phyloP scores from a whole-genome alignment of 106 monocot species.

The Posidonia australis region DNA sequence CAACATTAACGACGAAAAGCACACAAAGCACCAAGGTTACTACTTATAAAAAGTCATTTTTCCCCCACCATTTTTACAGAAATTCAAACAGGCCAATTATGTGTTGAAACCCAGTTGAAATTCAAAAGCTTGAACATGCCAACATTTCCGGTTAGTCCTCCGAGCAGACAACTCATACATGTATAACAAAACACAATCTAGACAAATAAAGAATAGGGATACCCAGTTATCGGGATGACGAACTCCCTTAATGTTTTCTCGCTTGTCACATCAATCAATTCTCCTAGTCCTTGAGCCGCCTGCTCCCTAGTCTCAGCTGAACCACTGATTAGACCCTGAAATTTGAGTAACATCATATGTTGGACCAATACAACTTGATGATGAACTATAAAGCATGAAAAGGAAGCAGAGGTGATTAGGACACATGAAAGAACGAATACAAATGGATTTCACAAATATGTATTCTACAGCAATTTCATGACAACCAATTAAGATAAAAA shows the following conservation, averaged over 20 bases:
- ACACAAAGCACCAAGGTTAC: too few relatives aligned
- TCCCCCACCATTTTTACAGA: too few relatives aligned
- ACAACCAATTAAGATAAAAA: background rate
- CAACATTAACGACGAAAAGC: too few relatives aligned
- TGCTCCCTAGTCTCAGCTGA: constrained; percentile 88
- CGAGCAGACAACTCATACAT: background rate
- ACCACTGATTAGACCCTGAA: constrained; percentile 90
- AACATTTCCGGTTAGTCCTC: background rate
- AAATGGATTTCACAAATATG: too few relatives aligned
- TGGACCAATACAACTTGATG: background rate
- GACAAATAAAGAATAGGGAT: constrained; percentile 16
- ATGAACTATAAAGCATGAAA: too few relatives aligned
- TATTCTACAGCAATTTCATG: too few relatives aligned
- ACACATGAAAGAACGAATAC: too few relatives aligned
- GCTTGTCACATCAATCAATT: constrained; percentile 92
- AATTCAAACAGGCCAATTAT: too few relatives aligned
- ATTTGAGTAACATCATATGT: background rate
- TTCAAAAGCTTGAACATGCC: background rate
- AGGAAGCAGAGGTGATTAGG: too few relatives aligned
- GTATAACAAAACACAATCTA: background rate
- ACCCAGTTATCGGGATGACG: constrained; percentile 99
- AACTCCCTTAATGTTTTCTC: constrained; percentile 85
- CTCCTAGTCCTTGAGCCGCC: constrained; percentile 88
- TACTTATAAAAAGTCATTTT: too few relatives aligned
- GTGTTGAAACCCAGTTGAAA: too few relatives aligned